These are phyloP conservation scores for Proliferodiscus dingleyae DNA, from an alignment of 2,329 filamentous ascomycete genomes.

Conservation along the genomic window DNA sequence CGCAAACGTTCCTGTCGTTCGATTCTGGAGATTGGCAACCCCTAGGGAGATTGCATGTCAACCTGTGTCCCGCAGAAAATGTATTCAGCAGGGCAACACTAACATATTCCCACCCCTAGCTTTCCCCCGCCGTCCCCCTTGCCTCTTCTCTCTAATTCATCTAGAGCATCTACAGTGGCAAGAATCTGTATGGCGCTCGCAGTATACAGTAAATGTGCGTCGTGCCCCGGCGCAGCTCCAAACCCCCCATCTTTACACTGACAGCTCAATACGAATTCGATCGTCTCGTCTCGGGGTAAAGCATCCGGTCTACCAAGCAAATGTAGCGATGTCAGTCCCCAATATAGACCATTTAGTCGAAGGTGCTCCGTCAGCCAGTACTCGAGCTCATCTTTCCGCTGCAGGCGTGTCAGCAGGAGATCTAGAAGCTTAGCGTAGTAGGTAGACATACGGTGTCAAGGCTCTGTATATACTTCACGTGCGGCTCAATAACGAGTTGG, in stretches of 20 bases:
- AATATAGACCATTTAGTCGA: slow-evolving; percentile 92
- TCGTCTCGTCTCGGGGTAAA: slow-evolving; percentile 72
- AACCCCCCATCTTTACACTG: slow-evolving; percentile 87
- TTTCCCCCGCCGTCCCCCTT: slow-evolving; percentile 53
- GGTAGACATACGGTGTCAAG: slow-evolving; percentile 68
- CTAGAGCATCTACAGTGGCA: slow-evolving; percentile 77
- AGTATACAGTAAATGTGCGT: slow-evolving; percentile 94
- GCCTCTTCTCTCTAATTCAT: slow-evolving; percentile 64
- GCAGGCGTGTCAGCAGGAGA: slow-evolving; percentile 33
- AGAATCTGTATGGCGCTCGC: slow-evolving; percentile 93
- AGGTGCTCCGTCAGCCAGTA: slow-evolving; percentile 98
- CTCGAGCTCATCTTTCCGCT: slow-evolving; percentile 89
- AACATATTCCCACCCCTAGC: slow-evolving; percentile 73
- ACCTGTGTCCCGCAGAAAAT: slow-evolving; percentile 9
- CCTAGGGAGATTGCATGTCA: slow-evolving; percentile 39
- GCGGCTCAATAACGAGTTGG: slow-evolving; percentile 41
- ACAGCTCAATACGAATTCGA: slow-evolving; percentile 94
- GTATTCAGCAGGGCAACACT: slow-evolving; percentile 31
- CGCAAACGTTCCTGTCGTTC: slow-evolving; percentile 76
- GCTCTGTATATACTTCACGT: slow-evolving; percentile 90
- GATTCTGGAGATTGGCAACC: slow-evolving; percentile 78
- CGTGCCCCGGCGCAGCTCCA: slow-evolving; percentile 87
- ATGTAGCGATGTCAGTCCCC: slow-evolving; percentile 87
- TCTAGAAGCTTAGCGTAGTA: slow-evolving; percentile 18
- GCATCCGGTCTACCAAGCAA: slow-evolving; percentile 77